Conservation (phyloP, 306 rosid species). For the Cyamopsis tetragonoloba region DNA sequence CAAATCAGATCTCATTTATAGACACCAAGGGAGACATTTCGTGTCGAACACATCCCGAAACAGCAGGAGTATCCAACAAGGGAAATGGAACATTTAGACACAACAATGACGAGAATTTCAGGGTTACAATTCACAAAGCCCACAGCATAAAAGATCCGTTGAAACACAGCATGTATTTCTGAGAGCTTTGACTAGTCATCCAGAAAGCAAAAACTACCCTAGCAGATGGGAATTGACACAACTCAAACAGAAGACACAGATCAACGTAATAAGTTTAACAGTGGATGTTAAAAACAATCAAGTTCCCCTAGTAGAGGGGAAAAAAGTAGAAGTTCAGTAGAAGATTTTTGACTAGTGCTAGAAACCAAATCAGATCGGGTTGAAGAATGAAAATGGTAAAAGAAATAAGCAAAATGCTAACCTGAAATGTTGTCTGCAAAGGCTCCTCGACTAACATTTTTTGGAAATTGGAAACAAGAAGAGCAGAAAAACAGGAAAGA, state of each 20-base stretch:
- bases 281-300: neutral
- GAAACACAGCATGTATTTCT: neutral
- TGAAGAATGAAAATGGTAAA: neutral
- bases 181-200: neutral
- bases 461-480: neutral
- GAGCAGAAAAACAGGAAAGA: neutral
- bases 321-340: neutral
- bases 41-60: too few relatives aligned
- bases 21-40: too few relatives aligned
- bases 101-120: neutral
- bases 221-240: neutral
- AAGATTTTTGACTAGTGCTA: neutral
- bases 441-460: conserved; percentile 57
- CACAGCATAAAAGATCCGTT: too few relatives aligned
- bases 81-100: neutral
- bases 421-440: conserved; percentile 64
- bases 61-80: neutral
- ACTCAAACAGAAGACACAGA: neutral
- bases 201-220: neutral
- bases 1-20: conserved; percentile 11
- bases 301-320: too few relatives aligned
- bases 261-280: neutral
- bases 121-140: too few relatives aligned
- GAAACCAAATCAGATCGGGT: conserved; percentile 7
- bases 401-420: conserved; percentile 36